phyloP scores from a whole-genome alignment of 2,329 filamentous ascomycete species.

The Scytalidium lignicola region DNA sequence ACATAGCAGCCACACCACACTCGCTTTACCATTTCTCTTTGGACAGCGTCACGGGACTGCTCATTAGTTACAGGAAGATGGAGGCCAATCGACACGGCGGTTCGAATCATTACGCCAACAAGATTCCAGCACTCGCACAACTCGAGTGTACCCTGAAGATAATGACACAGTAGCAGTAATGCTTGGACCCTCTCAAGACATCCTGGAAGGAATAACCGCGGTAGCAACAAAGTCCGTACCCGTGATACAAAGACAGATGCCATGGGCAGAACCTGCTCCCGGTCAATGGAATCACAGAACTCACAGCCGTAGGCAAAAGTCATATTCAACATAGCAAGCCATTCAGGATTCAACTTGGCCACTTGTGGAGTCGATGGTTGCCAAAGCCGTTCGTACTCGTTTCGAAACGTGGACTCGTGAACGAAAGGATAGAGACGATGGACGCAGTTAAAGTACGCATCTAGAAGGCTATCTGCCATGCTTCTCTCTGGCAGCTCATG shows the following conservation, averaged over 20 bases:
- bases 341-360: background rate
- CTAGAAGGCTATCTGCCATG: slow-evolving; percentile 4
- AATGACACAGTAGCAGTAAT: slow-evolving; percentile 24
- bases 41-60: background rate
- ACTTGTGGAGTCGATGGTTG: background rate
- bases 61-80: slow-evolving; percentile 10
- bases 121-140: slow-evolving; percentile 28
- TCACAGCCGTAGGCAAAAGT: slow-evolving; percentile 26
- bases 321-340: slow-evolving; percentile 24
- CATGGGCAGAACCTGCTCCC: slow-evolving; percentile 2
- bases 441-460: slow-evolving; percentile 15
- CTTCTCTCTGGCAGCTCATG: background rate
- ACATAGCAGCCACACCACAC: background rate
- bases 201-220: slow-evolving; percentile 22
- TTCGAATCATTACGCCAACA: slow-evolving; percentile 25
- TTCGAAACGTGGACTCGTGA: slow-evolving; percentile 13
- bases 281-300: slow-evolving; percentile 12
- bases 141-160: slow-evolving; percentile 25
- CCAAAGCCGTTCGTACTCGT: slow-evolving; percentile 7
- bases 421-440: slow-evolving; percentile 16
- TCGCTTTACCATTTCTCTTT: background rate
- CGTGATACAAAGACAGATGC: slow-evolving; percentile 25
- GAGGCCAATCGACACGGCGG: slow-evolving; percentile 25
- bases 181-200: slow-evolving; percentile 25
- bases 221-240: slow-evolving; percentile 20